Conservation (phyloP, 345 rosid species). For the Crucihimalaya himalaica region DNA sequence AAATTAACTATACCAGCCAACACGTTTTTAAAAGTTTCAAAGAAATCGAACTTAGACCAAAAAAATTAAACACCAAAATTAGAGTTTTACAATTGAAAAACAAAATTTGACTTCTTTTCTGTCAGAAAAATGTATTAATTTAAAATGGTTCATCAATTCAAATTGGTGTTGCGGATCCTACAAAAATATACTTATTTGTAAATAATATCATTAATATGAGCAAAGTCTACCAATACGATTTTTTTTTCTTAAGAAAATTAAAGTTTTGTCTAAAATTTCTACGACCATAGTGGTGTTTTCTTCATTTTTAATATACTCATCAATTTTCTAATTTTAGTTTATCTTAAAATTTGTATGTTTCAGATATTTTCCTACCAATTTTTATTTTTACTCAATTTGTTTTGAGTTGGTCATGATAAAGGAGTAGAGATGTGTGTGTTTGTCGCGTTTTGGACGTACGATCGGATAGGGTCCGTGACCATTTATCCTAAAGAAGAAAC, state of each 20-base stretch:
- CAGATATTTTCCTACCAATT: not conserved
- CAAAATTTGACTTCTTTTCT: not conserved
- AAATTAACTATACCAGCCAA: not conserved
- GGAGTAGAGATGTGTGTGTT: constrained; percentile 15
- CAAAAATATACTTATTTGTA: not conserved
- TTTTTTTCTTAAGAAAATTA: not conserved
- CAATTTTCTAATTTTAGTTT: not conserved
- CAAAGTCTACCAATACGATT: not conserved
- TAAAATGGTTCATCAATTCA: not conserved
- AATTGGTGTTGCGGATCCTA: not conserved
- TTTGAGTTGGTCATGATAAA: not conserved
- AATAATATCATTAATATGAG: not conserved
- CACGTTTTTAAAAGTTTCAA: not conserved
- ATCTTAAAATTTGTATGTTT: not conserved
- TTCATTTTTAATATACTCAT: too few species aligned
- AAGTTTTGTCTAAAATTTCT: not conserved
- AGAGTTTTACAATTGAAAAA: not conserved
- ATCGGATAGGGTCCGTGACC: constrained; percentile 34
- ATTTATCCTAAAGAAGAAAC: constrained; percentile 20
- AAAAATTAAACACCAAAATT: not conserved
- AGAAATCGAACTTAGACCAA: not conserved
- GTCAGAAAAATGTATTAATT: not conserved
- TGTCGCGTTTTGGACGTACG: constrained; percentile 30
- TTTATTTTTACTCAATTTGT: not conserved
- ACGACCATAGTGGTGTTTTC: too few species aligned